Evolutionary conservation across 1,139 yeast genomes (phyloP), one percentile per base, ranked within the genome.

Genomic region (Suhomyces maxii): DNA sequence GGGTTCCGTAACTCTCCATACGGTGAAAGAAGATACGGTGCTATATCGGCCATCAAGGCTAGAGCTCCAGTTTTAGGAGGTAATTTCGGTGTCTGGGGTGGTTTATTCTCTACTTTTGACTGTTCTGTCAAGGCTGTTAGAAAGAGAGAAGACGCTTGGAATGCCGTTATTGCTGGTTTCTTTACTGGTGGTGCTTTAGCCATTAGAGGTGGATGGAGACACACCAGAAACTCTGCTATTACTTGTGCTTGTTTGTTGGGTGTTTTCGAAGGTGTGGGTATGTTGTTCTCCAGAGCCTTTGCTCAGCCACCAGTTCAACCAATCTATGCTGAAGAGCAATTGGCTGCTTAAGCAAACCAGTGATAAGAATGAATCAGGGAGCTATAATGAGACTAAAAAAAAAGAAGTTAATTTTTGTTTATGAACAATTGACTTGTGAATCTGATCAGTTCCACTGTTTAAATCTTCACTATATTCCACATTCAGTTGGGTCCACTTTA

Each of bases 81-180:
- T 62, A 93, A 93, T 71, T 93, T 93, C 63, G 99, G 99, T 71
- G 97, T 89, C 37, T 93, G 99, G 99, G 99, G 99, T 76, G 99
- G 99, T 50, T 76, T 93, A 59, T 93, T 95, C 66, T 89, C 97
- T 34, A 86, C 96, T 7, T 95, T 85, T 66, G 99, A 93, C 70
- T 93, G 99, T 77, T 80, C 93, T 26, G 96, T 93, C 44, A 93
- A 93, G 71, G 96, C 95, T 2, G 82, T 93, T 36, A 87, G 99
- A 75, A 87, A 89, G 70, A 89, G 97, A 74, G 99, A 93, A 71
- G 99, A 93, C 67, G 97, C 98, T 8, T 89, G 96, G 88, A 93
- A 93, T 67, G 97, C 98, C 51, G 93, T 93, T 60, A 86, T 93
- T 65, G 98, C 99, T 33, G 99, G 99, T 47, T 91, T 95, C 68